These are phyloP conservation scores for Lachnellula arida DNA, from an alignment of 2,329 filamentous ascomycete species.

Conservation along the genomic window DNA sequence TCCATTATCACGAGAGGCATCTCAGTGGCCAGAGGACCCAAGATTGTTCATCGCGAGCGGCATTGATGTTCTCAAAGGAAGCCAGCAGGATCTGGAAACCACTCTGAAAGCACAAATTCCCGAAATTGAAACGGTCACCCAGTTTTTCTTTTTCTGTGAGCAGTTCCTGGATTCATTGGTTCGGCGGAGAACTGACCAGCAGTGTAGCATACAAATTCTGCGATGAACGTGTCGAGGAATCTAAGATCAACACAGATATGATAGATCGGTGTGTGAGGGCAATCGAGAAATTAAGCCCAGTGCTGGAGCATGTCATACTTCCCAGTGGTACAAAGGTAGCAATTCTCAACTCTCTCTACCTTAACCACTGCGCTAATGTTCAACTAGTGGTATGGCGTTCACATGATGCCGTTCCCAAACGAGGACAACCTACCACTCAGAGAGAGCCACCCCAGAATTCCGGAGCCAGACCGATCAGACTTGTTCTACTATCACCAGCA, in stretches of 20 bases:
- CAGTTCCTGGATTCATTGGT: too few relatives aligned
- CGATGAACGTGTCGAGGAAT: slow-evolving; percentile 9
- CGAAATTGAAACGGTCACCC: slow-evolving; percentile 36
- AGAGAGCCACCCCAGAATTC: slow-evolving; percentile 38
- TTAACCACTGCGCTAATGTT: neutral
- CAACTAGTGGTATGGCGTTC: slow-evolving; percentile 31
- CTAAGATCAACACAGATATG: slow-evolving; percentile 35
- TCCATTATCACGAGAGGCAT: slow-evolving; percentile 16
- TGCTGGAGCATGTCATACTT: slow-evolving; percentile 37
- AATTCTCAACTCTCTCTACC: neutral
- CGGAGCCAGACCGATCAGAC: slow-evolving; percentile 37
- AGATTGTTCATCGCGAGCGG: slow-evolving; percentile 34
- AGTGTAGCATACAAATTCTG: slow-evolving; percentile 17
- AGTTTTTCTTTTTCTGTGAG: slow-evolving; percentile 37
- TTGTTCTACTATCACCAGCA: slow-evolving; percentile 45
- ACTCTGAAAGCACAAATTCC: slow-evolving; percentile 28
- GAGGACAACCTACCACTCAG: slow-evolving; percentile 32
- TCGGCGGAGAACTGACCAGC: neutral
- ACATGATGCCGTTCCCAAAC: slow-evolving; percentile 15
- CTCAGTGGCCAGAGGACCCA: slow-evolving; percentile 10
- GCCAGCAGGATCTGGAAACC: slow-evolving; percentile 24
- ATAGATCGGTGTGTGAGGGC: slow-evolving; percentile 36
- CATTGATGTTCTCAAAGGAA: slow-evolving; percentile 34
- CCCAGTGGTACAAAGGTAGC: slow-evolving; percentile 38
- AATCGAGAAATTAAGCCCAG: slow-evolving; percentile 34